A percentile compares a stretch with the other conserved stretches of the same genome.
These are phyloP conservation scores for Ceratobasidium papillatum DNA, from an alignment of 1,284 basidiomycete genomes.

Conservation along the genomic window DNA sequence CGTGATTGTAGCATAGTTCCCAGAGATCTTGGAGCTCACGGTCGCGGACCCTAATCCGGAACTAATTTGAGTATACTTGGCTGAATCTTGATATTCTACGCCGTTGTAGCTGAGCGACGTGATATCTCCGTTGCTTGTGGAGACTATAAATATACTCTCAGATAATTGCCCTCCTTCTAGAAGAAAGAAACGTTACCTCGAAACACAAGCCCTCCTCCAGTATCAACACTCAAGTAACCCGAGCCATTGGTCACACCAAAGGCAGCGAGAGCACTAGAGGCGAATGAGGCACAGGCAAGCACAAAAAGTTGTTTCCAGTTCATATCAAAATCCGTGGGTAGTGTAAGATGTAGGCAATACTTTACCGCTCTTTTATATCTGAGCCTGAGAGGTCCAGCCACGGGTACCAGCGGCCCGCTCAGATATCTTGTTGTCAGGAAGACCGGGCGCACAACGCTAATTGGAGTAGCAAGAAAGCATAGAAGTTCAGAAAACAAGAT, in stretches of 20 bases:
- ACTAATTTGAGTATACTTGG: slow-evolving; percentile 24
- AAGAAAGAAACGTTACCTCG: too few species aligned
- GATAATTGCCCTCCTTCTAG: too few species aligned
- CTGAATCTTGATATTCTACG: slow-evolving; percentile 39
- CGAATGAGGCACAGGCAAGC: slow-evolving; percentile 4
- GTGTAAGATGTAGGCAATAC: not conserved
- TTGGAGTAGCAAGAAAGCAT: not conserved
- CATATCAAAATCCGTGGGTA: not conserved
- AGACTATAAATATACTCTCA: too few species aligned
- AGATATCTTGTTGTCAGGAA: not conserved
- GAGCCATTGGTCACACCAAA: slow-evolving; percentile 41
- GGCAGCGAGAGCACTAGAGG: slow-evolving; percentile 20
- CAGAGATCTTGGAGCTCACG: slow-evolving; percentile 20
- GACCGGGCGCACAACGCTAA: not conserved
- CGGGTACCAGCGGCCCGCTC: not conserved
- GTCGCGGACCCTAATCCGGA: slow-evolving; percentile 40
- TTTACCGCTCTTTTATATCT: not conserved
- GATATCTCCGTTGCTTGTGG: slow-evolving; percentile 40
- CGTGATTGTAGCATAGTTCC: slow-evolving; percentile 32
- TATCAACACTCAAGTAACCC: slow-evolving; percentile 35
- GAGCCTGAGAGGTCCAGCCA: not conserved
- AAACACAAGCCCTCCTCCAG: slow-evolving; percentile 35
- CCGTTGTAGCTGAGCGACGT: slow-evolving; percentile 38
- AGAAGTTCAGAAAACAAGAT: not conserved
- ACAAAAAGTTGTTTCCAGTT: slow-evolving; percentile 3